Evolutionary conservation across 2,329 filamentous ascomycete species (phyloP), one percentile per base, ranked within the genome.

Genomic region (Epichloe gansuensis): DNA sequence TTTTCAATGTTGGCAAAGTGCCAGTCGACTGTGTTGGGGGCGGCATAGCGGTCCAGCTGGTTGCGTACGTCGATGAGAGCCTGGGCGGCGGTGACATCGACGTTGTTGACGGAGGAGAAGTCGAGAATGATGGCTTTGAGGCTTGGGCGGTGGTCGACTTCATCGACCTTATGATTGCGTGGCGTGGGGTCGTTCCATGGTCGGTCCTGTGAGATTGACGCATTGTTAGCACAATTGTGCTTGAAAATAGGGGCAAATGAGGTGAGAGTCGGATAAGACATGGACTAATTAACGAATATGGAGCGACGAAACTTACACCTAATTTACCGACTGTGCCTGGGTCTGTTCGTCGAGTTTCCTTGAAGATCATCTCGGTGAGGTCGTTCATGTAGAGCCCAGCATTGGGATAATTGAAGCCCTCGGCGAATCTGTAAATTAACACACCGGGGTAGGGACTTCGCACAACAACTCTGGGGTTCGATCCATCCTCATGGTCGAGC

Each of bases 401-500:
- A 54, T 80, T 79, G 56, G 73, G 71, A 61, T 79, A 80, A 62
- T 77, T 79, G 66, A 80, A 76, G 27, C 75, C 73, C 56, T 78
- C 74, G 2, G 70, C 69, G 56, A 79, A 78, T 13, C 74, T 72
- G 61, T 77, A 80, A 53, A 79, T 70, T 56, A 78, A 75, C 48
- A 80, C 69, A 36, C 76, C 76, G 1, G 76, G 76, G 54, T 76
- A 71, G 3, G 74, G 74, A 41, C 68, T 68, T n/a, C 65, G 64
- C 13, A 77, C 65, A 12, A 66, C 55, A 27, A 77, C 63, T 25
- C 67, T 61, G 2, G 72, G 73, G 64, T 80, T 79, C 36, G 74
- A 68, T 39, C 73, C 74, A 51, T 78, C 74, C n/a, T 68, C 64
- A 48, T 73, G 71, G 51, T 75, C 67, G 12, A 77, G 58, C 0